These are phyloP conservation scores for Halophytophthora polymorphica DNA, from an alignment of 352 stramenopile species.

Conservation along the genomic window DNA sequence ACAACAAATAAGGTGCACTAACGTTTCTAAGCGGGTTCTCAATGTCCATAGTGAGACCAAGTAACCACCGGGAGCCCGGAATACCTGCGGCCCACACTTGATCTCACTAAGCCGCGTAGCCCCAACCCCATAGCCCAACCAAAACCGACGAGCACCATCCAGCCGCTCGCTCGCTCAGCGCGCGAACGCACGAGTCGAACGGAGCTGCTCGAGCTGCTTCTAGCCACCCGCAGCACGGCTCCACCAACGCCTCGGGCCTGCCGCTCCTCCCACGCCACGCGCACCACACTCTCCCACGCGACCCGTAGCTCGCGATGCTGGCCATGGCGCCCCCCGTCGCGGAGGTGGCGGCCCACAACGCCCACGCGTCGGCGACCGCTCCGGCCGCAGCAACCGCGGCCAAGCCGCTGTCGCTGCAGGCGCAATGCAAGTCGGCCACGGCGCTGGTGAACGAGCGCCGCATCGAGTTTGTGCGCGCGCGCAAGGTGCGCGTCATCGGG, in stretches of 20 bases:
- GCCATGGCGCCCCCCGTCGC: constrained; percentile 11
- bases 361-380: neutral
- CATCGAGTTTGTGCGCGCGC: constrained; percentile 76
- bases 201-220: too few relatives aligned
- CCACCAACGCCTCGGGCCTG: neutral
- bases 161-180: neutral
- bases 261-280: neutral
- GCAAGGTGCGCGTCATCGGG: constrained; percentile 47
- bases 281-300: too few relatives aligned
- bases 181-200: neutral
- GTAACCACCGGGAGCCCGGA: too few relatives aligned
- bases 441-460: constrained; percentile 77
- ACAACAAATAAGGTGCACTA: too few relatives aligned
- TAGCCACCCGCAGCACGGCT: neutral
- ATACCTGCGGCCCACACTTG: too few relatives aligned
- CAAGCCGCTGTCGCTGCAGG: constrained; percentile 37
- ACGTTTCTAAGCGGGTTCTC: too few relatives aligned
- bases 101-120: too few relatives aligned
- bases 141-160: too few relatives aligned
- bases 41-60: too few relatives aligned
- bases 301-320: constrained; percentile 18
- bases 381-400: constrained; percentile 1
- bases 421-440: constrained; percentile 69
- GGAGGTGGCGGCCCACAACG: constrained; percentile 2
- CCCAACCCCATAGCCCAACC: too few relatives aligned